Percentiles rank a stretch among this genome's conserved stretches.
Evolutionary conservation across 305 asterid genomes (phyloP).

Genomic region (Rubia peregrina): DNA sequence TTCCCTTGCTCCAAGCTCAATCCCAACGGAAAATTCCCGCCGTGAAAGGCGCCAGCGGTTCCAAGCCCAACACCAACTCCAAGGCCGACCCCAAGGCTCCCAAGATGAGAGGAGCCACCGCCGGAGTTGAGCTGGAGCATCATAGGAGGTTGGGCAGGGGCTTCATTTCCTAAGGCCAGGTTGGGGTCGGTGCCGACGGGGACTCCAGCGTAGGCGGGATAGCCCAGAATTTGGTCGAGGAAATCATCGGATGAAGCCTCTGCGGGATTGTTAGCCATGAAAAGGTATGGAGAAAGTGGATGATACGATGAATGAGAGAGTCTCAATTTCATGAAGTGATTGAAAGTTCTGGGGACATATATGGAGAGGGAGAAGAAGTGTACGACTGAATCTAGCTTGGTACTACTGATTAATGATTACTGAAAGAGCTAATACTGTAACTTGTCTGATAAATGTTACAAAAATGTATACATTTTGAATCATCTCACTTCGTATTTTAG

Average conservation of each 20-base stretch:
- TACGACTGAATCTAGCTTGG: neutral
- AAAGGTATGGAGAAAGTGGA: neutral
- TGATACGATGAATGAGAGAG: slow-evolving; percentile 4
- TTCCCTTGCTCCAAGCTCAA: slow-evolving; percentile 84
- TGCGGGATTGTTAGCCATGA: slow-evolving; percentile 70
- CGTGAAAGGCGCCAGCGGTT: slow-evolving; percentile 28
- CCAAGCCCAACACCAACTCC: slow-evolving; percentile 37
- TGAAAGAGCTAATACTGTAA: too few relatives aligned
- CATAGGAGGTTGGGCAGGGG: slow-evolving; percentile 40
- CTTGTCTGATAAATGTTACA: too few relatives aligned
- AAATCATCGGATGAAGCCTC: slow-evolving; percentile 73
- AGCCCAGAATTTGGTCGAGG: slow-evolving; percentile 54
- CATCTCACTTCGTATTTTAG: too few relatives aligned
- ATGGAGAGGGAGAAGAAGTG: neutral
- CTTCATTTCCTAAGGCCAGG: slow-evolving; percentile 48
- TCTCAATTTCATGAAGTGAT: slow-evolving; percentile 12
- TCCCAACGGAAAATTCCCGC: slow-evolving; percentile 62
- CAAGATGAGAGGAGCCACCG: slow-evolving; percentile 43
- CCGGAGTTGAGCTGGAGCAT: slow-evolving; percentile 48
- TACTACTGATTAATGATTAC: neutral
- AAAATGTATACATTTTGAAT: too few relatives aligned
- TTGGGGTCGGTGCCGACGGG: slow-evolving; percentile 31
- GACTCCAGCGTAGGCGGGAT: slow-evolving; percentile 43
- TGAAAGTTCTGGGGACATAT: neutral
- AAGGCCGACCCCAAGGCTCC: slow-evolving; percentile 38